These are phyloP conservation scores for Cyberlindnera meyerae DNA, from an alignment of 805 yeast genomes.

Conservation along the genomic window DNA sequence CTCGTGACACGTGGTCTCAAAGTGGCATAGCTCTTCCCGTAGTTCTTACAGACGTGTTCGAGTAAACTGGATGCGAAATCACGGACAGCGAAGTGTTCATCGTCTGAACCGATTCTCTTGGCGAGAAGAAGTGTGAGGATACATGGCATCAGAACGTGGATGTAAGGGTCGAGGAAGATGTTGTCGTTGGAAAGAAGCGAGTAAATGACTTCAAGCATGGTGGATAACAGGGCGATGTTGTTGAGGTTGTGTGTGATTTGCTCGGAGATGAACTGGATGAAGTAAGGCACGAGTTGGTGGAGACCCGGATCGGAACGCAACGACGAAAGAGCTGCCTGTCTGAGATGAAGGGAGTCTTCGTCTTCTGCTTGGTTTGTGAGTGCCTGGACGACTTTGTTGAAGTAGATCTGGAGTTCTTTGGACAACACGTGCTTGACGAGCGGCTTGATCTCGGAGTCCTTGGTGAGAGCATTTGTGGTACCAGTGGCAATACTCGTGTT, in stretches of 20 bases:
- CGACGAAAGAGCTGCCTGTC: constrained; percentile 78
- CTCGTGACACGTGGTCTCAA: constrained; percentile 91
- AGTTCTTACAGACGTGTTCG: constrained; percentile 70
- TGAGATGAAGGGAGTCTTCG: constrained; percentile 40
- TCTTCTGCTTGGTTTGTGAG: constrained; percentile 51
- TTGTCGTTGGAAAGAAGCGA: constrained; percentile 80
- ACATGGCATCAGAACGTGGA: constrained; percentile 97
- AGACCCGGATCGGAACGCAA: constrained; percentile 90
- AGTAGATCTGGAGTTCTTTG: constrained; percentile 88
- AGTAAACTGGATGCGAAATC: constrained; percentile 84
- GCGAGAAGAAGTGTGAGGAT: constrained; percentile 85
- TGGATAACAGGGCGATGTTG: constrained; percentile 61
- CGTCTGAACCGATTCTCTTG: constrained; percentile 64
- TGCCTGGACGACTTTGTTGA: constrained; percentile 83
- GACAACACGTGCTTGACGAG: constrained; percentile 92
- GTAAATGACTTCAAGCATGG: constrained; percentile 85
- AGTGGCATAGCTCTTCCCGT: constrained; percentile 82
- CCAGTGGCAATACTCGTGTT: constrained; percentile 11
- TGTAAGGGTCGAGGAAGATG: constrained; percentile 88
- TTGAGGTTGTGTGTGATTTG: constrained; percentile 85
- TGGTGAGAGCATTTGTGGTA: constrained; percentile 17
- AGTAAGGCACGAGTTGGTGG: constrained; percentile 94
- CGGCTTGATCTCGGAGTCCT: constrained; percentile 70
- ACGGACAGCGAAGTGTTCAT: constrained; percentile 52
- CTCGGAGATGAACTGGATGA: constrained; percentile 93